phyloP scores from a whole-genome alignment of 2,329 filamentous ascomycete species.

The Aspergillus fischeri region DNA sequence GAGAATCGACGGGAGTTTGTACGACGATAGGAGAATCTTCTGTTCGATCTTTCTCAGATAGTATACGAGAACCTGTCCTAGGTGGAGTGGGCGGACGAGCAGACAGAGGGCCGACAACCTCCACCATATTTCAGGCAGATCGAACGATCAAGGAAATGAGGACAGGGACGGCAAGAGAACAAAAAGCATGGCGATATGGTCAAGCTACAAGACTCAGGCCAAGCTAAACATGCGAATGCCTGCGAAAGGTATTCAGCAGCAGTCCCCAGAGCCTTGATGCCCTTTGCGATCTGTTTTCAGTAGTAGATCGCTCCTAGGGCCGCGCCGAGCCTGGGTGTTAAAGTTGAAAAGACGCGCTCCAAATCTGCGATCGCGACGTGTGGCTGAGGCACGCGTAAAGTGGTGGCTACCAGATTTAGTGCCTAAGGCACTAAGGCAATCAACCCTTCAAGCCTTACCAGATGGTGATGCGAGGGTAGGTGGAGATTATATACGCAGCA shows the following conservation, averaged over 20 bases:
- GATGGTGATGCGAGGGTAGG: not conserved
- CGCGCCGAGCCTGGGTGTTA: conserved; percentile 18
- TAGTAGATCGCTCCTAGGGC: conserved; percentile 2
- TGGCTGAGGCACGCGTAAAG: conserved; percentile 33
- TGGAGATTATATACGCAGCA: not conserved
- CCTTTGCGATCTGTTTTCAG: not conserved
- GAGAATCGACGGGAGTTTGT: conserved; percentile 41
- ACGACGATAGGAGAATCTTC: conserved; percentile 30
- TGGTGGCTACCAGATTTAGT: conserved; percentile 24
- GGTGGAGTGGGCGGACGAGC: conserved; percentile 55
- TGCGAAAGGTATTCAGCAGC: conserved; percentile 1
- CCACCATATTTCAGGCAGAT: conserved; percentile 36
- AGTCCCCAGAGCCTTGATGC: not conserved
- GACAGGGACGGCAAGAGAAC: conserved; percentile 11
- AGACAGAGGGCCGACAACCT: conserved; percentile 45
- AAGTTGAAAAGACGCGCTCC: conserved; percentile 17
- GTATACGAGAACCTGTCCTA: conserved; percentile 34
- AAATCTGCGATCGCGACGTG: conserved; percentile 10
- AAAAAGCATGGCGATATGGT: conserved; percentile 27
- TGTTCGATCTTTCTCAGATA: conserved; percentile 34
- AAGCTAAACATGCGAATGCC: conserved; percentile 16
- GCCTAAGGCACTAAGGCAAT: conserved; percentile 22
- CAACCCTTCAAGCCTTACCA: not conserved
- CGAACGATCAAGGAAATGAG: conserved; percentile 13
- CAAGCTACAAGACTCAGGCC: conserved; percentile 13